Percentiles rank a stretch among this genome's conserved stretches.
These are phyloP conservation scores for Musa balbisiana DNA, from an alignment of 202 grass and related monocot species.

Conservation along the genomic window DNA sequence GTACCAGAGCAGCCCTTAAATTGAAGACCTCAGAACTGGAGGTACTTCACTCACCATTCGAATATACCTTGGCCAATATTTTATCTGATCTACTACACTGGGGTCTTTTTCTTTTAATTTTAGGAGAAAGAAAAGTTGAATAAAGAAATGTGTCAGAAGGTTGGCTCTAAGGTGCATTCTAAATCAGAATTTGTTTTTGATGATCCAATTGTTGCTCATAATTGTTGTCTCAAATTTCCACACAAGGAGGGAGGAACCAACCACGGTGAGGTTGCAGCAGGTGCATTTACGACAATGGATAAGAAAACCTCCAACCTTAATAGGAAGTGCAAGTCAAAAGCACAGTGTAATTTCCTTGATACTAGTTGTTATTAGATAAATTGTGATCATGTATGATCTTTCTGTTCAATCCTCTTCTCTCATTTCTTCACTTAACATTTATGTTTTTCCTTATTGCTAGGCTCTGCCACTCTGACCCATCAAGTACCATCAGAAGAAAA, in stretches of 20 bases:
- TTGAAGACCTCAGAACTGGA: conserved; percentile 39
- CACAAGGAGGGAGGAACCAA: not conserved
- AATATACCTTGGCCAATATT: not conserved
- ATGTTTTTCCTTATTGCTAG: conserved; percentile 13
- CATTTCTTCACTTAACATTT: conserved; percentile 3
- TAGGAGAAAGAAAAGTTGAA: conserved; percentile 13
- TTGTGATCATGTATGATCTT: no score
- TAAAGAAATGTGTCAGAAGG: not conserved
- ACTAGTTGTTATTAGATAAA: not conserved
- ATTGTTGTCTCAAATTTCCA: no score
- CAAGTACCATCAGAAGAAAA: conserved; percentile 20
- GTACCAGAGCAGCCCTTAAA: conserved; percentile 24
- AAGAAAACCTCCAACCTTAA: conserved; percentile 11
- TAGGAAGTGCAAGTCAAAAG: conserved; percentile 11
- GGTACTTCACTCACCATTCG: conserved; percentile 25
- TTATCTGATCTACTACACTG: not conserved
- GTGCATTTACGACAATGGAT: conserved; percentile 15
- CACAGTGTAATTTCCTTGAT: conserved; percentile 21
- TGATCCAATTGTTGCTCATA: not conserved
- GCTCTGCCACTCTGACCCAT: conserved; percentile 15
- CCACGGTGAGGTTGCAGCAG: conserved; percentile 3
- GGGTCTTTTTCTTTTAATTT: not conserved
- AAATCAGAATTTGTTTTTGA: not conserved
- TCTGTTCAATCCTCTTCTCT: not conserved
- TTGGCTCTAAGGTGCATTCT: not conserved